Percentiles rank a stretch among this genome's conserved stretches.
phyloP scores from a whole-genome alignment of 202 grass and related monocot species.

The Saccharum hybrid region DNA sequence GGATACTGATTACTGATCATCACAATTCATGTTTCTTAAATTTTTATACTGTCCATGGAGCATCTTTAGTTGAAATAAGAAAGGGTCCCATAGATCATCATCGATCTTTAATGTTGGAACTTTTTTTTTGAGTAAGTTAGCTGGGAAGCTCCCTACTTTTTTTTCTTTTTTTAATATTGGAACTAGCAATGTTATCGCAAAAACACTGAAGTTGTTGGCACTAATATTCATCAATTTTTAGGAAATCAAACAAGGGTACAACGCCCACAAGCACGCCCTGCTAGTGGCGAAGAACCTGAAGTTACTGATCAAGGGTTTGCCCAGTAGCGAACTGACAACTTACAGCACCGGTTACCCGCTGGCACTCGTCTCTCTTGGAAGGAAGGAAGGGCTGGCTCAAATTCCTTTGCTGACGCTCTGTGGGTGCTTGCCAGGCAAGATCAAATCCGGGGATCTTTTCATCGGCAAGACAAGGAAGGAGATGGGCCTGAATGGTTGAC shows the following conservation, averaged over 20 bases:
- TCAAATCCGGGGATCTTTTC: constrained; percentile 81
- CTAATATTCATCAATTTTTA: background rate
- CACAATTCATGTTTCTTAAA: background rate
- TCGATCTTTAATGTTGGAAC: background rate
- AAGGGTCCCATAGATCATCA: background rate
- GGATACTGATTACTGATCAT: constrained; percentile 17
- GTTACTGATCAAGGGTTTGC: constrained; percentile 55
- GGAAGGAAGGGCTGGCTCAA: constrained; percentile 74
- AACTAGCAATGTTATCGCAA: background rate
- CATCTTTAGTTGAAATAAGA: background rate
- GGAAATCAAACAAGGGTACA: constrained; percentile 89
- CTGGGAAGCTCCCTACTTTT: too few species aligned
- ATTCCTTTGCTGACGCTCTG: constrained; percentile 54
- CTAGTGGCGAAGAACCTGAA: constrained; percentile 75
- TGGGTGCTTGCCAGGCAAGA: constrained; percentile 59
- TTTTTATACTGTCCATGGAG: constrained; percentile 1
- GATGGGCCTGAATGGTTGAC: constrained; percentile 58
- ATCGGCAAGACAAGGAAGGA: constrained; percentile 72
- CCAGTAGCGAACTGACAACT: constrained; percentile 52
- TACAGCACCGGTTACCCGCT: constrained; percentile 53
- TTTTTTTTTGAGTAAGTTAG: too few species aligned
- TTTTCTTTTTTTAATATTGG: background rate
- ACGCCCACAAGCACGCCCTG: constrained; percentile 65
- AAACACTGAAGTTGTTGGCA: background rate
- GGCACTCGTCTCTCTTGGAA: constrained; percentile 77